Percentiles rank a stretch among this genome's conserved stretches.
Conservation (phyloP, 2,329 filamentous ascomycete genomes). For the Teratosphaeria zuluensis region DNA sequence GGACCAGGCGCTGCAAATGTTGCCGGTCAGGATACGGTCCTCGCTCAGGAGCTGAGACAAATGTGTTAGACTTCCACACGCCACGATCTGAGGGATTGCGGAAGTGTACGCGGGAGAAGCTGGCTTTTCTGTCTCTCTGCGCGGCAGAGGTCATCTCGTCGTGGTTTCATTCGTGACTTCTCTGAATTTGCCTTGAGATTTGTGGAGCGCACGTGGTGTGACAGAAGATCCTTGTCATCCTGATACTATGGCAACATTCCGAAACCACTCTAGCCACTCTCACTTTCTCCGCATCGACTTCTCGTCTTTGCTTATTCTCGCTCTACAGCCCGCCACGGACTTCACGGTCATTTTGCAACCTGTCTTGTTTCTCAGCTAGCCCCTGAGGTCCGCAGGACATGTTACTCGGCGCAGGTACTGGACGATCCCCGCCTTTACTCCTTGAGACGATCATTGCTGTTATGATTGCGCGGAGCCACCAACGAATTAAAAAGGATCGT, state of each 20-base stretch:
- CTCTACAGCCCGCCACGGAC: not conserved
- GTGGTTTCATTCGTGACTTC: not conserved
- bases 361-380: not conserved
- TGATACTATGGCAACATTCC: not conserved
- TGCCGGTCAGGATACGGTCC: no score
- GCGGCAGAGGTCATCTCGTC: not conserved
- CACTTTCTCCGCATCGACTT: not conserved
- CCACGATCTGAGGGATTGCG: no score
- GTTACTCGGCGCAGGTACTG: not conserved
- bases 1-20: no score
- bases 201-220: not conserved
- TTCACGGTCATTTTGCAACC: not conserved
- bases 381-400: not conserved
- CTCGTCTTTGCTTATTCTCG: not conserved
- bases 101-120: no score
- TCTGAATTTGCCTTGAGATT: not conserved
- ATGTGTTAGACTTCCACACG: no score
- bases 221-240: not conserved
- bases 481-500: not conserved
- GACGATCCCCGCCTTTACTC: not conserved
- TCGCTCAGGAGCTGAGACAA: no score
- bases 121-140: no score
- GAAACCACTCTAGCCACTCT: not conserved
- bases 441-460: not conserved
- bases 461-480: not conserved